These are phyloP conservation scores for Euphorbia peplus DNA, from an alignment of 345 rosid species.

Conservation along the genomic window DNA sequence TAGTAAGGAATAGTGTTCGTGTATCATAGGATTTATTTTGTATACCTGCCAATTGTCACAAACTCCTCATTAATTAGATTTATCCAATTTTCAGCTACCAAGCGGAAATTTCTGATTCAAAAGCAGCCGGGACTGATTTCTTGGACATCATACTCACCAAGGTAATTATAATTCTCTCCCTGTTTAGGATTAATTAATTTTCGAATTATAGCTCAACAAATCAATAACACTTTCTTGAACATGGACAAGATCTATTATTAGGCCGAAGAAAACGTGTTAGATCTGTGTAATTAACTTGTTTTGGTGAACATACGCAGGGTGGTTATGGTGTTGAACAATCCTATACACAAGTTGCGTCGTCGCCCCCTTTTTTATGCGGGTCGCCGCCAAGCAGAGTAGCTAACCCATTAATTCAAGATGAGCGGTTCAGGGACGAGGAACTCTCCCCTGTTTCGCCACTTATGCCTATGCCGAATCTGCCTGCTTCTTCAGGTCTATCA, in stretches of 20 bases:
- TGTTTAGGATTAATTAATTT: neutral
- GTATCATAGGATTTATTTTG: too few species aligned
- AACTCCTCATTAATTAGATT: neutral
- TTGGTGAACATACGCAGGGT: slow-evolving; percentile 41
- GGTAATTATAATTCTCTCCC: slow-evolving; percentile 47
- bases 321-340: slow-evolving; percentile 54
- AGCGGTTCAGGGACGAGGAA: slow-evolving; percentile 61
- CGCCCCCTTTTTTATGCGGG: slow-evolving; percentile 83
- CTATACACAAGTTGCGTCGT: slow-evolving; percentile 49
- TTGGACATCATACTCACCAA: slow-evolving; percentile 72
- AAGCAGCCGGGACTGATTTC: slow-evolving; percentile 54
- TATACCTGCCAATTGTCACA: neutral
- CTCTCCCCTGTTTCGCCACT: slow-evolving; percentile 38
- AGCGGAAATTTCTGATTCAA: slow-evolving; percentile 54
- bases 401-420: slow-evolving; percentile 94
- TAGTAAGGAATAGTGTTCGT: too few species aligned
- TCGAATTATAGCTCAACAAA: too few species aligned
- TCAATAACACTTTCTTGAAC: too few species aligned
- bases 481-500: slow-evolving; percentile 28
- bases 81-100: slow-evolving; percentile 55
- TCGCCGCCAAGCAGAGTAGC: slow-evolving; percentile 99
- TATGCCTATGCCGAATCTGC: slow-evolving; percentile 31
- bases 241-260: neutral
- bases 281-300: neutral
- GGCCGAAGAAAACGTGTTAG: neutral